Evolutionary conservation across 305 asterid species (phyloP).

Genomic region (Fraxinus paxiana): DNA sequence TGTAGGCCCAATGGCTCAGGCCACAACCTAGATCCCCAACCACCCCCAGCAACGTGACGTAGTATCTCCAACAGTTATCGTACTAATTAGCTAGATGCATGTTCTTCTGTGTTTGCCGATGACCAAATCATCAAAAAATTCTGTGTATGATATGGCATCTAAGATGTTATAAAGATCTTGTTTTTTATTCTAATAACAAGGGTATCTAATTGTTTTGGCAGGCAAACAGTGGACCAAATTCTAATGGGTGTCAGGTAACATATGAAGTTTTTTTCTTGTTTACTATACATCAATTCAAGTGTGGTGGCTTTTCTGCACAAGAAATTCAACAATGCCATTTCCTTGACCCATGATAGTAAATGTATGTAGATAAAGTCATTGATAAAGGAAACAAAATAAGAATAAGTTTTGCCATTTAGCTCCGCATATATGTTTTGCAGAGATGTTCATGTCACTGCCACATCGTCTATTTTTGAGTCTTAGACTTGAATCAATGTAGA

Average conservation of each 20-base stretch:
- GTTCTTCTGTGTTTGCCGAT: neutral
- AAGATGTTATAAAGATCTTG: neutral
- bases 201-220: slow-evolving; percentile 35
- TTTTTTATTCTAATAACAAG: slow-evolving; percentile 4
- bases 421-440: neutral
- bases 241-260: slow-evolving; percentile 90
- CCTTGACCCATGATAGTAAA: neutral
- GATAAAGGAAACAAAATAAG: neutral
- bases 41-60: neutral
- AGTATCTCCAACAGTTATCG: neutral
- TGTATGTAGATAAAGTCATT: neutral
- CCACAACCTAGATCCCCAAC: neutral
- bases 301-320: neutral
- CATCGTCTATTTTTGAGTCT: neutral
- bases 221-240: slow-evolving; percentile 89
- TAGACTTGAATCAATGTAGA: neutral
- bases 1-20: neutral
- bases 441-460: neutral
- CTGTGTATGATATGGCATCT: neutral
- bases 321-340: neutral
- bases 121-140: neutral
- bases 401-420: neutral
- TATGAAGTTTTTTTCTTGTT: slow-evolving; percentile 17
- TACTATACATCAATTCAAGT: neutral
- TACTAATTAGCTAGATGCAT: neutral